Conservation (phyloP, 495 filamentous ascomycete species). For the Pseudevernia furfuracea region DNA sequence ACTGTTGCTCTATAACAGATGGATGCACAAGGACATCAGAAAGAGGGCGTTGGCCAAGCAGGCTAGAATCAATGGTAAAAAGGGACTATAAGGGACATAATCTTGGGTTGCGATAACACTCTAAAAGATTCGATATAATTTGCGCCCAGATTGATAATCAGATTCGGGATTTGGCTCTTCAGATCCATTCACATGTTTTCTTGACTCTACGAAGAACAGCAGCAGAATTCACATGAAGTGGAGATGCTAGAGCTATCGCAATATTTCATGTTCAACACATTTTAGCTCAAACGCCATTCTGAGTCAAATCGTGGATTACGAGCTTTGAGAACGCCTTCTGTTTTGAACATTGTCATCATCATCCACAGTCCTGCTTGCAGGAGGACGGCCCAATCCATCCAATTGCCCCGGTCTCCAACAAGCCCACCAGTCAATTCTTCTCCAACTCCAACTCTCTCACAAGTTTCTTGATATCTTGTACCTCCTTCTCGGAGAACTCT, state of each 20-base stretch:
- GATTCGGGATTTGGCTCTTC: background rate
- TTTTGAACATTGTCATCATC: background rate
- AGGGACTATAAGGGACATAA: slow-evolving; percentile 32
- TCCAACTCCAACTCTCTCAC: background rate
- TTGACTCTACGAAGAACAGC: background rate
- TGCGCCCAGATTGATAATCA: background rate
- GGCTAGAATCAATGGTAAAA: slow-evolving; percentile 53
- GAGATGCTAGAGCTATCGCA: background rate
- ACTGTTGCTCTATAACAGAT: slow-evolving; percentile 59
- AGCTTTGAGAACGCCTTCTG: background rate
- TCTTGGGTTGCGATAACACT: background rate
- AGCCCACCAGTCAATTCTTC: background rate
- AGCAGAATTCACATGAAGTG: background rate
- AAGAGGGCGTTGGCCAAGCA: slow-evolving; percentile 83
- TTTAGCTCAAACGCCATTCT: background rate
- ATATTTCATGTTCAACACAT: background rate
- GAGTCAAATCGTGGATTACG: background rate
- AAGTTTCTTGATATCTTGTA: background rate
- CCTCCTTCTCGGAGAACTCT: background rate
- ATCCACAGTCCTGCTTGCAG: background rate
- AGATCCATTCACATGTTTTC: background rate
- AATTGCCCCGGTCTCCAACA: background rate
- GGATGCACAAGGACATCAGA: slow-evolving; percentile 80
- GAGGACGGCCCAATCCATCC: background rate
- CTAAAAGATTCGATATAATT: background rate